Conservation (phyloP, 2,329 filamentous ascomycete species). For the Sordariomycetes sp. region DNA sequence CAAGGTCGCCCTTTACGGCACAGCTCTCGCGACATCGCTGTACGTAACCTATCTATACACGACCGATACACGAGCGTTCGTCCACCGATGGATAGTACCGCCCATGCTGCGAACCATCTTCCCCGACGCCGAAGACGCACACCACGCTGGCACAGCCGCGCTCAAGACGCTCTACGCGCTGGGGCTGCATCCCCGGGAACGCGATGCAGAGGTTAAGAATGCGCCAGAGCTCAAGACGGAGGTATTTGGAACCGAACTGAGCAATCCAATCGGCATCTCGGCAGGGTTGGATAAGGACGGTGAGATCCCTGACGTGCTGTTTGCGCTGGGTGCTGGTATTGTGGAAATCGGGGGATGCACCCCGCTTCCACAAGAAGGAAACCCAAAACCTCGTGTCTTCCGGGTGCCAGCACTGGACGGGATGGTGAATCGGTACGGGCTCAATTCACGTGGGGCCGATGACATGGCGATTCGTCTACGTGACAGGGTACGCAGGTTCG, state of each 20-base stretch:
- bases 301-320: slow-evolving; percentile 75
- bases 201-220: slow-evolving; percentile 34
- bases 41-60: slow-evolving; percentile 54
- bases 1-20: slow-evolving; percentile 18
- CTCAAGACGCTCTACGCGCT: slow-evolving; percentile 67
- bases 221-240: slow-evolving; percentile 23
- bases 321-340: slow-evolving; percentile 75
- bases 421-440: slow-evolving; percentile 89
- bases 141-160: slow-evolving; percentile 64
- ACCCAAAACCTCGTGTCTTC: slow-evolving; percentile 82
- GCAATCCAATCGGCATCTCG: slow-evolving; percentile 90
- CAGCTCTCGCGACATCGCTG: slow-evolving; percentile 29
- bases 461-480: slow-evolving; percentile 72
- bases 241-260: slow-evolving; percentile 69
- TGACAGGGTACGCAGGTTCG: slow-evolving; percentile 69
- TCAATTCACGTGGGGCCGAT: slow-evolving; percentile 88
- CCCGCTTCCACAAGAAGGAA: slow-evolving; percentile 78
- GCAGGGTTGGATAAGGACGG: slow-evolving; percentile 93
- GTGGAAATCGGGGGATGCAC: slow-evolving; percentile 92
- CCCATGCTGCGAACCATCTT: slow-evolving; percentile 56
- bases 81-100: slow-evolving; percentile 60
- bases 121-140: slow-evolving; percentile 83
- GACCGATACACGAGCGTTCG: slow-evolving; percentile 65
- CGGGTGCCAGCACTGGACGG: slow-evolving; percentile 74
- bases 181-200: slow-evolving; percentile 74